Base-by-base conservation (phyloP, 495 filamentous ascomycete genomes). In the Talaromyces trachyspermus region DNA sequence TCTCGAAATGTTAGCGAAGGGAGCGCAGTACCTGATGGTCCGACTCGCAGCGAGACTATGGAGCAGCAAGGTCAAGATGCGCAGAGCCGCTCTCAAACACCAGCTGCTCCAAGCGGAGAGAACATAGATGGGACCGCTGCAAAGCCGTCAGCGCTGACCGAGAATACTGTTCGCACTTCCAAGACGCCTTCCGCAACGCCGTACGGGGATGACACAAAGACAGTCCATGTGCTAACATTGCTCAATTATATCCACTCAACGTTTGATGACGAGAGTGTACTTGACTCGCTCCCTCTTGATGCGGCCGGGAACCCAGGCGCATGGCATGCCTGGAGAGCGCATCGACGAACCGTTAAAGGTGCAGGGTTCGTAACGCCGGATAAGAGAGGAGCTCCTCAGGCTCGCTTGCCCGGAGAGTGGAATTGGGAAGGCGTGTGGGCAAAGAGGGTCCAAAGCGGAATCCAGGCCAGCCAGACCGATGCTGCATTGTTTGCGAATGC, bases 381-480 rank as follows among this genome's bases (percentile, higher is more conserved):
- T 24, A 68, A 59, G 55, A 57, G 56, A 23, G 65, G 56, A 29
- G 63, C 55, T 17, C 63, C 63, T 39, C 66, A 69, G 47, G 56
- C 71, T 35, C 76, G 81, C 41, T 72, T 75, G 22, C 85, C 86
- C 2, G 86, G 82, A 11, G 85, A 92, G 49, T 95, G 89, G 89
- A 91, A 90, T 60, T 95, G 89, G 89, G 88, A 95, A 62, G 89
- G 89, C 1, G 89, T 95, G 6, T 95, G 89, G 89, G 85, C 88
- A 51, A 79, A 86, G 46, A 74, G 89, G 27, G 88, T 90, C 1
- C 82, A 79, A 59, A 81, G 79, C 60, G 85, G 85, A 23, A 76
- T 95, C 19, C 74, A 84, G 39, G 74, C 71, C n/a, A 90, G 86
- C 58, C 64, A 83, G 44, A 84, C 86, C 2, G 89, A 95, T 50